phyloP scores from a whole-genome alignment of 2,329 filamentous ascomycete genomes.

The Phyllachora maydis region DNA sequence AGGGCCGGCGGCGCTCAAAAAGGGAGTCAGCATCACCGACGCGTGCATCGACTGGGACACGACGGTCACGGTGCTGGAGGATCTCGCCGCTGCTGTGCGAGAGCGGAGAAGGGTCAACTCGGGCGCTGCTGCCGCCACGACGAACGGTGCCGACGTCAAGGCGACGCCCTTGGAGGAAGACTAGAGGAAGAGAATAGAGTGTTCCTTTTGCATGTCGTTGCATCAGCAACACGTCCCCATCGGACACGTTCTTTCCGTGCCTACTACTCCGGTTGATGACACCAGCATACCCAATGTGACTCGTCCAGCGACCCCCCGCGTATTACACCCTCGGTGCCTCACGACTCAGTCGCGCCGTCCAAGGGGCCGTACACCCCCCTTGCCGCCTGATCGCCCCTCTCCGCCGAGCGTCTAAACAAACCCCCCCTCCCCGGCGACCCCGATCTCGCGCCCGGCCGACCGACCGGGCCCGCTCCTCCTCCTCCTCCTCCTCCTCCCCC shows the following conservation, averaged over 20 bases:
- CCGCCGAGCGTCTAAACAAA: too few relatives aligned
- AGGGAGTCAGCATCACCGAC: slow-evolving; percentile 87
- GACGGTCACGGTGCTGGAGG: slow-evolving; percentile 63
- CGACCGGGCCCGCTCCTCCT: neutral
- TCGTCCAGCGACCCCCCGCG: too few relatives aligned
- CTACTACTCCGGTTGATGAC: too few relatives aligned
- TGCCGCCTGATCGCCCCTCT: too few relatives aligned
- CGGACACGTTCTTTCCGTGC: too few relatives aligned
- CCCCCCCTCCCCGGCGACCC: neutral
- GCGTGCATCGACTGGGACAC: slow-evolving; percentile 89
- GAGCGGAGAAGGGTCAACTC: slow-evolving; percentile 40
- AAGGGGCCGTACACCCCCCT: neutral
- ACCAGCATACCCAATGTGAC: too few relatives aligned
- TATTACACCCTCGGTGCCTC: too few relatives aligned
- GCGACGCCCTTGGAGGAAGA: slow-evolving; percentile 30
- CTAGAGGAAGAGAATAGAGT: too few relatives aligned
- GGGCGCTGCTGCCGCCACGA: too few relatives aligned
- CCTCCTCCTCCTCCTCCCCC: neutral
- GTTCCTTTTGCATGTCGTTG: too few relatives aligned
- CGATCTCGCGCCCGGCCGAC: neutral
- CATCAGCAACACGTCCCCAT: too few relatives aligned
- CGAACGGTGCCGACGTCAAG: slow-evolving; percentile 11
- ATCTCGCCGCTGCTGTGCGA: slow-evolving; percentile 68
- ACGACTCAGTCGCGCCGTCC: neutral
- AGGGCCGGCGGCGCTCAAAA: slow-evolving; percentile 59